Conservation (phyloP, 1,284 basidiomycete species). For the Vanrija humicola region DNA sequence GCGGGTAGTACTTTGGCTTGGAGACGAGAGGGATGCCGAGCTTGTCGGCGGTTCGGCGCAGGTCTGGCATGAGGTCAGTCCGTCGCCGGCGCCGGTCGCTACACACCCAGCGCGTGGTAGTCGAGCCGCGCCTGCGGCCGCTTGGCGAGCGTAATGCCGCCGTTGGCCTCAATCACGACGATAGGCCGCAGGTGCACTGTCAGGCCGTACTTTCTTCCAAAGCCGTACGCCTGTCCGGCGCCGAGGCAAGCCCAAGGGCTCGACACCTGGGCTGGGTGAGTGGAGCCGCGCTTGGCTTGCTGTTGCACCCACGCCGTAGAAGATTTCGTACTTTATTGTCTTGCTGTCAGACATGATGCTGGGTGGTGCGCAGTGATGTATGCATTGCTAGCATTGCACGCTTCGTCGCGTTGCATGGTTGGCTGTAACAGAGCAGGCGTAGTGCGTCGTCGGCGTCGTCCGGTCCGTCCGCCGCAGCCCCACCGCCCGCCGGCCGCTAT, state of each 20-base stretch:
- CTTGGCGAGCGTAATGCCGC: background rate
- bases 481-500: too few relatives aligned
- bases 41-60: background rate
- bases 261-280: background rate
- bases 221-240: background rate
- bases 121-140: background rate
- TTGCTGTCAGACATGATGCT: background rate
- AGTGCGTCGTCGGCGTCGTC: too few relatives aligned
- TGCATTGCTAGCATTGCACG: background rate
- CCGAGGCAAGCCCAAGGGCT: background rate
- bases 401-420: background rate
- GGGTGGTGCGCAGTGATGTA: background rate
- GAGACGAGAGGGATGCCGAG: background rate
- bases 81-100: background rate
- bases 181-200: background rate
- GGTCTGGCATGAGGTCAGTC: background rate
- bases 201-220: background rate
- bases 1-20: background rate
- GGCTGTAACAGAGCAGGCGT: background rate
- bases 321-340: background rate
- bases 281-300: background rate
- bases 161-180: background rate
- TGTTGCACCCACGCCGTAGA: background rate
- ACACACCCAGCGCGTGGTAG: background rate
- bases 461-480: too few relatives aligned